Evolutionary conservation across 75 land plant genomes (phyloP), one percentile per base, ranked within the genome.

Genomic region (Selaginella tamariscina): DNA sequence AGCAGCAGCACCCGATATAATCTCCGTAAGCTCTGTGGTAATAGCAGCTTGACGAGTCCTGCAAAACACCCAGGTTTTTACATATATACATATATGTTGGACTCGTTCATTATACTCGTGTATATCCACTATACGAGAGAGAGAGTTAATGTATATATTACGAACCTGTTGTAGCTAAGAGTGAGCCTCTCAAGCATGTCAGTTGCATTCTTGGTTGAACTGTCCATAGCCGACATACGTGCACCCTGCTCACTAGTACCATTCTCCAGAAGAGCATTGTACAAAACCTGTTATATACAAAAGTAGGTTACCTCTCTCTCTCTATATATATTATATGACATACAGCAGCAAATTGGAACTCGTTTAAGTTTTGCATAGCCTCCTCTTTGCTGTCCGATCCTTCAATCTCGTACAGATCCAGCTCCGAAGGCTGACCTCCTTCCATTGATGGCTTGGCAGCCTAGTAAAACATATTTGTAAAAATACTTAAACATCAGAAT

Each of bases 141-240:
- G 9, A 62, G 65, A 56, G 67, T 2, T 30, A 59, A 68, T 54
- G 15, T 0, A 15, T 28, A 44, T 21, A 63, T 59, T 24, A 32
- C 66, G 33, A 55, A 87, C 97, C 99, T 85, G 82, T 95, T 95
- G 67, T 95, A 95, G 5, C 79, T 79, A 21, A 91, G 83, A 1
- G 97, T 91, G 63, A 95, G 85, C 23, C 80, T 77, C 32, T 85
- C 92, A 73, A 95, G 88, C 99, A 91, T 88, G n/a, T 95, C 92
- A 11, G 84, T 84, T 64, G 99, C 99, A 81, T 95, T 95, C 65
- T 83, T 83, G 75, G 89, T 88, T 23, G 99, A 95, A 62, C 83
- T 95, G 33, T 95, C 99, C 99, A 95, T 95, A 31, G 99, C 99
- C 55, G 99, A 91, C 99, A 95, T 91, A 32, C 99, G 78, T 24